phyloP scores from a whole-genome alignment of 2,329 filamentous ascomycete species.

The Colletotrichum sp. region DNA sequence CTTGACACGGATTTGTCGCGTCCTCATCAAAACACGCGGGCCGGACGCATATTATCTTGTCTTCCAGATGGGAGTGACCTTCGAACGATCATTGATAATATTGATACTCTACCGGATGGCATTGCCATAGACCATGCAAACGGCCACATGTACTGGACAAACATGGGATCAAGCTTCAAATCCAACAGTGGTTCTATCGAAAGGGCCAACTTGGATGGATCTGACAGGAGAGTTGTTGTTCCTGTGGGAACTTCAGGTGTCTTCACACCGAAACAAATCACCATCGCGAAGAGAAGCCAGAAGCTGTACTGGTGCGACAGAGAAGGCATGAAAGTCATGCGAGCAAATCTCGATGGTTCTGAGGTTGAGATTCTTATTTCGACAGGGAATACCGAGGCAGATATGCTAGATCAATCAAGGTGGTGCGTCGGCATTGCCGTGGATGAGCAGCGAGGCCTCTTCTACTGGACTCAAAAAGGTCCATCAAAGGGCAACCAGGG shows the following conservation, averaged over 20 bases:
- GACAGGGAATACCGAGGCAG: neutral
- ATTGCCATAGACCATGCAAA: neutral
- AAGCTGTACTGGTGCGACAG: slow-evolving; percentile 8
- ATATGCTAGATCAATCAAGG: neutral
- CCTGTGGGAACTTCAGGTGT: neutral
- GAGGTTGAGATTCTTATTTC: neutral
- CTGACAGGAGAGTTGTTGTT: neutral
- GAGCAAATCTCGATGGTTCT: neutral
- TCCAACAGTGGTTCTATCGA: slow-evolving; percentile 3
- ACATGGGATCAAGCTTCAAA: slow-evolving; percentile 3
- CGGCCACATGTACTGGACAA: slow-evolving; percentile 10
- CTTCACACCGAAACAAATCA: slow-evolving; percentile 9
- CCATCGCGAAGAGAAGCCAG: neutral
- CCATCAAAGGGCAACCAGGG: neutral
- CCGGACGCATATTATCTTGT: neutral
- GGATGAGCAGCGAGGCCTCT: neutral
- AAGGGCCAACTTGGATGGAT: neutral
- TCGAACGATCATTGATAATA: neutral
- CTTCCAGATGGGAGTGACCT: neutral
- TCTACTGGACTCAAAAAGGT: slow-evolving; percentile 9
- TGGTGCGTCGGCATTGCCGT: slow-evolving; percentile 6
- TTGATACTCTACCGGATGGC: neutral
- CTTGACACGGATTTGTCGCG: slow-evolving; percentile 1
- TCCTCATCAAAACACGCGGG: neutral
- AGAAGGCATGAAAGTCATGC: slow-evolving; percentile 8